Evolutionary conservation across 2,329 filamentous ascomycete species (phyloP), one percentile per base, ranked within the genome.

Genomic region (Hymenoscyphus fructigenus): DNA sequence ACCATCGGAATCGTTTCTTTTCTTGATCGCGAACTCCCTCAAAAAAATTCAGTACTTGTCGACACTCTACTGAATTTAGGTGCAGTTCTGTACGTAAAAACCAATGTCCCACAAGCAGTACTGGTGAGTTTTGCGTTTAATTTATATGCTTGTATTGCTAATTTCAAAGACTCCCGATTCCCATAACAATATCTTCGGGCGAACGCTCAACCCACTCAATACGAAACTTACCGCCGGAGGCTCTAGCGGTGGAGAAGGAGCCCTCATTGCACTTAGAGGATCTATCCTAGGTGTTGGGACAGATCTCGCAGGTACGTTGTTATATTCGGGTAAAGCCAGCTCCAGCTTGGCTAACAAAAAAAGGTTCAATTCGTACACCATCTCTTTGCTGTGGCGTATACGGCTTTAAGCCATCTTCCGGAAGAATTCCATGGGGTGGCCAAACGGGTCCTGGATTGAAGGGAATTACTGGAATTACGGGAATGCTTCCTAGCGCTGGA

Each of bases 41-140:
- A 76, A 0, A 77, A 84, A 32, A 91, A 97, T 77, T 92, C 92
- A 0, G 81, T 86, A 1, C 84, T 91, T 68, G 87, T 91, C 15
- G 85, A 83, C 61, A 78, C 97, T 38, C 82, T 97, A 58, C 95
- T 95, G 73, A 89, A 93, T 72, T 90, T 91, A 2, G 91, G 93
- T 34, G 92, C 92, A 0, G 84, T 97, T 1, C 92, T 93, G 0
- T 96, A 95, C 74, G 91, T 92, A 70, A 97, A 97, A 82, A 97
- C 93, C 0, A 94, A 93, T 66, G 76, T 95, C 2, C 93, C 93
- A 12, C 90, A 93, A 66, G 95, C 92, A 0, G 83, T 69, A 38
- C 67, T 70, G 67, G 61, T 66, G 36, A 6, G 41, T 62, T 26
- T 28, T 3, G 1, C 28, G 28, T 14, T 47, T 15, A 20, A 34